phyloP scores from a whole-genome alignment of 2,329 filamentous ascomycete genomes.

The Cordyceps tenuipes region DNA sequence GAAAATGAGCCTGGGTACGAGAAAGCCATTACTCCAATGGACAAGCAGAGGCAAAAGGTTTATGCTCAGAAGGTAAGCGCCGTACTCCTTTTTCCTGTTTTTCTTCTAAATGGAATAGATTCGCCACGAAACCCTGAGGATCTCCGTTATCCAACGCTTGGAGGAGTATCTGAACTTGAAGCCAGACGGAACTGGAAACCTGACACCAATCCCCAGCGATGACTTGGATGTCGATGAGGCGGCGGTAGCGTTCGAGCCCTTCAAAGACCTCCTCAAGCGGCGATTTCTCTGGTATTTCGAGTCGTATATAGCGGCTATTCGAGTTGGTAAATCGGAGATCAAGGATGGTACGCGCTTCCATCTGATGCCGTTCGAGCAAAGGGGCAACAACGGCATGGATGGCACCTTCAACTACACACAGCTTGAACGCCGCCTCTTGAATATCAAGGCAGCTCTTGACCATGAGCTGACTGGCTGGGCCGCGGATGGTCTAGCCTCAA shows the following conservation, averaged over 20 bases:
- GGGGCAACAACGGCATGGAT: constrained; percentile 69
- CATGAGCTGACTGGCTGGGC: constrained; percentile 67
- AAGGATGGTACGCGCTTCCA: constrained; percentile 57
- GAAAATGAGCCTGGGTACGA: constrained; percentile 96
- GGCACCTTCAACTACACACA: constrained; percentile 76
- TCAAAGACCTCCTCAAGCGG: constrained; percentile 82
- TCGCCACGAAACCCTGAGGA: constrained; percentile 77
- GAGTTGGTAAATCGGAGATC: constrained; percentile 55
- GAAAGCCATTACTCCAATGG: constrained; percentile 55
- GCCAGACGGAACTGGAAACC: constrained; percentile 35
- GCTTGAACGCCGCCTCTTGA: constrained; percentile 59
- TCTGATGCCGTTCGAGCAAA: constrained; percentile 78
- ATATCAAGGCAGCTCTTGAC: constrained; percentile 63
- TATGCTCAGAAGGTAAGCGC: constrained; percentile 70
- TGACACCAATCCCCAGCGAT: constrained; percentile 21
- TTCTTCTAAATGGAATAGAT: constrained; percentile 49
- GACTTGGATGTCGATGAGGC: constrained; percentile 40
- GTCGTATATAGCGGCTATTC: constrained; percentile 67
- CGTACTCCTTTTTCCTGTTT: neutral
- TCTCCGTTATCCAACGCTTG: constrained; percentile 77
- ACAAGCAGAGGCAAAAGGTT: constrained; percentile 64
- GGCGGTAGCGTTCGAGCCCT: constrained; percentile 64
- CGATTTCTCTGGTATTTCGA: constrained; percentile 96
- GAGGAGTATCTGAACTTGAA: constrained; percentile 69
- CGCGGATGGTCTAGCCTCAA: constrained; percentile 53